phyloP scores from a whole-genome alignment of 495 filamentous ascomycete genomes.

The Hypoxylon intermedium region DNA sequence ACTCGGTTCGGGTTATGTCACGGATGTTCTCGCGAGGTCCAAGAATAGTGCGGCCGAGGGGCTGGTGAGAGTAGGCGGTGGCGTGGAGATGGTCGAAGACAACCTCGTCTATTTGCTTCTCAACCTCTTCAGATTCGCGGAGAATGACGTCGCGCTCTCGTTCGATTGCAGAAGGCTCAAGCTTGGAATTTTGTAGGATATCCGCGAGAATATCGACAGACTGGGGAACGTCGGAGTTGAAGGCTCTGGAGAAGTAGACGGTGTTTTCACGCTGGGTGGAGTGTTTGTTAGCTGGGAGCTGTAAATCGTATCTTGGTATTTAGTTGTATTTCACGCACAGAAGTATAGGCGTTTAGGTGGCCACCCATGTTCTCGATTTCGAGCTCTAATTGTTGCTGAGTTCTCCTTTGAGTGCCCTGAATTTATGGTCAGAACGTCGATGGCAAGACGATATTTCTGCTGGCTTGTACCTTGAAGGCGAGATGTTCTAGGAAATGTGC shows the following conservation, averaged over 20 bases:
- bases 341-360: constrained; percentile 99
- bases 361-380: constrained; percentile 99
- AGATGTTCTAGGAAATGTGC: constrained; percentile 99
- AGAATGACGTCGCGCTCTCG: constrained; percentile 98
- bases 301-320: constrained; percentile 20
- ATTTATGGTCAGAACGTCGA: constrained; percentile 29
- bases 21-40: constrained; percentile 98
- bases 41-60: constrained; percentile 95
- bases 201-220: constrained; percentile 98
- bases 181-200: constrained; percentile 98
- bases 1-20: constrained; percentile 88
- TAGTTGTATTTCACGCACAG: constrained; percentile 66
- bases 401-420: constrained; percentile 87
- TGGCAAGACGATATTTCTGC: neutral
- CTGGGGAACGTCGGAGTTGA: constrained; percentile 95
- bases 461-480: constrained; percentile 86
- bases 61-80: constrained; percentile 94
- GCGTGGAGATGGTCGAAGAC: constrained; percentile 99
- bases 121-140: constrained; percentile 98
- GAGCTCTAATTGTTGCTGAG: constrained; percentile 94
- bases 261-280: constrained; percentile 89
- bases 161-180: constrained; percentile 90
- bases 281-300: constrained; percentile 51
- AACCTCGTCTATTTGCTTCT: constrained; percentile 99
- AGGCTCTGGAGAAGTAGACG: constrained; percentile 98